Percentiles rank a stretch among this genome's conserved stretches.
Evolutionary conservation across 2,329 filamentous ascomycete species (phyloP).

Genomic region (Stemphylium vesicarium): DNA sequence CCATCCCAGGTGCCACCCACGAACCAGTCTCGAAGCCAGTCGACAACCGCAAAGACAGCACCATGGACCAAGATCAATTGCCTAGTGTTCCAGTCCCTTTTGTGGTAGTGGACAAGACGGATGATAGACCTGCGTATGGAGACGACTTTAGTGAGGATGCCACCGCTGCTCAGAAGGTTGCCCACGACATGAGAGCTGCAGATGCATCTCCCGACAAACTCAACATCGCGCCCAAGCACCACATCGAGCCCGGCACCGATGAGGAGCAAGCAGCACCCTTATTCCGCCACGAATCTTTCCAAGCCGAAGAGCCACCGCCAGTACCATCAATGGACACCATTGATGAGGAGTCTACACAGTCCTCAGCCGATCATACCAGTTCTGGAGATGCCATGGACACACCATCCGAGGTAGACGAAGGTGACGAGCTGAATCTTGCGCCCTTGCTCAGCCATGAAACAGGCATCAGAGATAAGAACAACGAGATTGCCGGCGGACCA

Average conservation of each 20-base stretch:
- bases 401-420: conserved; percentile 24
- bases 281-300: conserved; percentile 41
- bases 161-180: conserved; percentile 43
- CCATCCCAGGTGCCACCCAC: conserved; percentile 2
- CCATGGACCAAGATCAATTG: conserved; percentile 21
- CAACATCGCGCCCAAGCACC: conserved; percentile 30
- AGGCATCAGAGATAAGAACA: background rate
- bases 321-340: conserved; percentile 20
- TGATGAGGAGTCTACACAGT: conserved; percentile 25
- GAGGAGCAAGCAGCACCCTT: conserved; percentile 39
- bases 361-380: conserved; percentile 30
- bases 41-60: conserved; percentile 27
- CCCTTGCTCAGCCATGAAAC: conserved; percentile 26
- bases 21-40: conserved; percentile 5
- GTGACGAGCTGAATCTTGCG: conserved; percentile 17
- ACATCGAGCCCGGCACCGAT: conserved; percentile 10
- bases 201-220: conserved; percentile 47
- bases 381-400: conserved; percentile 25
- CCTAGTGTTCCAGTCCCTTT: conserved; percentile 15
- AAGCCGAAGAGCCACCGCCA: conserved; percentile 9
- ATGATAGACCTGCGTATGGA: conserved; percentile 41
- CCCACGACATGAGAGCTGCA: conserved; percentile 39
- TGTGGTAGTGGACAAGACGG: conserved; percentile 34
- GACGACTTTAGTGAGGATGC: conserved; percentile 47
- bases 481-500: conserved; percentile 17